Evolutionary conservation across 306 rosid genomes (phyloP).

Genomic region (Parietaria judaica): DNA sequence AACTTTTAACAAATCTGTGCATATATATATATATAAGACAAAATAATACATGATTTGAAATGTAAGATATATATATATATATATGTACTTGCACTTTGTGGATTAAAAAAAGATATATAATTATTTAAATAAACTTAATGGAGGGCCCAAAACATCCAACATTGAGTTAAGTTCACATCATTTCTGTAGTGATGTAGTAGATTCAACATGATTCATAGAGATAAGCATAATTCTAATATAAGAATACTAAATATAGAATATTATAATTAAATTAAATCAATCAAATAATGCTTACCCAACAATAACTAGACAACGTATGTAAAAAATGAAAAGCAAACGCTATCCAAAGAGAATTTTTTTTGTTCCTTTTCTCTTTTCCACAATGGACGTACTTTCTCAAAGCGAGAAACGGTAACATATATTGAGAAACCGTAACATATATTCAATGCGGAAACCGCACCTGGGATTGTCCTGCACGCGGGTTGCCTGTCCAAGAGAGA

Average conservation of each 20-base stretch:
- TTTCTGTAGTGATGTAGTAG: conserved; percentile 1
- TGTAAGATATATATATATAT: no score
- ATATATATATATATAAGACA: background rate
- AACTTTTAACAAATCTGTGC: background rate
- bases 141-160: conserved; percentile 12
- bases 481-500: no score
- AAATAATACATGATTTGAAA: background rate
- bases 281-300: conserved; percentile 4
- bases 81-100: no score
- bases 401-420: background rate
- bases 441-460: no score
- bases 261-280: background rate
- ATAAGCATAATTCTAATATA: background rate
- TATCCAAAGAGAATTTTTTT: background rate
- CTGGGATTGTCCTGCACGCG: no score
- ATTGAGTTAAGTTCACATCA: conserved; percentile 5
- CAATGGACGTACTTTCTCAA: background rate
- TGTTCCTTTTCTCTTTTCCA: background rate
- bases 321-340: background rate
- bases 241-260: background rate
- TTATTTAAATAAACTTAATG: background rate
- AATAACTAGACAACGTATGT: conserved; percentile 12
- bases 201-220: conserved; percentile 5
- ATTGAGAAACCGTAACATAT: no score
- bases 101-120: no score